Percentiles rank a stretch among this genome's conserved stretches.
Evolutionary conservation across 192 early-diverging fungal genomes (phyloP).

Genomic region (Coemansia erecta): DNA sequence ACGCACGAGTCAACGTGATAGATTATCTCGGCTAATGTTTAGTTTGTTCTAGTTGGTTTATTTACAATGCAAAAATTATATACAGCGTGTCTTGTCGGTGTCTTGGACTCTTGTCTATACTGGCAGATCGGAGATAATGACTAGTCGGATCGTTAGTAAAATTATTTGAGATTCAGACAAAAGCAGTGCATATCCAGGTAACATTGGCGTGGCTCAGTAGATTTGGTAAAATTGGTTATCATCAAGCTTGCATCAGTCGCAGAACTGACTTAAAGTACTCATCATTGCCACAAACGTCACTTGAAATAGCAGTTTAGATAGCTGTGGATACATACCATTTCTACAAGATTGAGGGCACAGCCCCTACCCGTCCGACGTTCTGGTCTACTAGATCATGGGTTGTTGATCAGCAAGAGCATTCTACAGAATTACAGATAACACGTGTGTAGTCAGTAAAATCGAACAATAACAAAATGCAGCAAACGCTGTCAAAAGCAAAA

Average conservation of each 20-base stretch:
- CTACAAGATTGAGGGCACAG: too few relatives aligned
- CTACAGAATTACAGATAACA: not conserved
- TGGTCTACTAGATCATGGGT: too few relatives aligned
- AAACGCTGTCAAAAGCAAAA: too few relatives aligned
- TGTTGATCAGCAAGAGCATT: not conserved
- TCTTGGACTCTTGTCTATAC: not conserved
- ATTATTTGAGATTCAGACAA: too few relatives aligned
- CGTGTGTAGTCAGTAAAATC: not conserved
- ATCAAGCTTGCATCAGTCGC: slow-evolving; percentile 56
- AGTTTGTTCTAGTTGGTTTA: not conserved
- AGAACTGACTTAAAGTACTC: slow-evolving; percentile 47
- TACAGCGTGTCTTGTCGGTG: not conserved
- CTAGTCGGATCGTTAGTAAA: too few relatives aligned
- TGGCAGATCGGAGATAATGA: too few relatives aligned
- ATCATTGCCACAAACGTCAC: slow-evolving; percentile 22
- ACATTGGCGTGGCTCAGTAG: slow-evolving; percentile 23
- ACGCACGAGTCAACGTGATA: too few relatives aligned
- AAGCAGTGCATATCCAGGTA: too few relatives aligned
- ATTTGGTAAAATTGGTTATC: slow-evolving; percentile 47
- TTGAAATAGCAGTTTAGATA: not conserved
- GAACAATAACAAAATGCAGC: too few relatives aligned
- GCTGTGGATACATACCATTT: too few relatives aligned
- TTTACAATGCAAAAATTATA: not conserved
- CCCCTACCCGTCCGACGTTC: too few relatives aligned
- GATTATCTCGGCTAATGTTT: not conserved